Base-by-base conservation (phyloP, 805 yeast species). In the Metschnikowia chrysomelidarum region DNA sequence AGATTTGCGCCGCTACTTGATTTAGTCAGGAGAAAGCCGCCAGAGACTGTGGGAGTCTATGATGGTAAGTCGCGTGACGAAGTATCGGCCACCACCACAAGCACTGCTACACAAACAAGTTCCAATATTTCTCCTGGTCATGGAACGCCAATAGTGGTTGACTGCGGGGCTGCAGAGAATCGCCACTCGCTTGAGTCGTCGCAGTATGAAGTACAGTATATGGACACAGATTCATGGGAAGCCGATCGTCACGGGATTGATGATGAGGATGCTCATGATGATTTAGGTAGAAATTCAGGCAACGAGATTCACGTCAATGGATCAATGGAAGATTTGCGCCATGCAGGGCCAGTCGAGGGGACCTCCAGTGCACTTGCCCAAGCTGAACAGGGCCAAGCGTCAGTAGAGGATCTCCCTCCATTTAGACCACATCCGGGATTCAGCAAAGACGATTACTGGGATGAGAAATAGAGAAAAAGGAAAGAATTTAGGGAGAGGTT, bases 361-460 rank as follows among this genome's bases (percentile, higher is more conserved):
- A n/a, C n/a, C n/a, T n/a, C n/a, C n/a, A n/a, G n/a, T n/a, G n/a
- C n/a, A n/a, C n/a, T n/a, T n/a, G n/a, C n/a, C n/a, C n/a, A n/a
- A n/a, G n/a, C n/a, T n/a, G n/a, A n/a, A n/a, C n/a, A 19, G 22
- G 9, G 22, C 9, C 9, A 19, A 10, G 10, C 9, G 10, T 7
- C 22, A 19, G 22, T 7, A 7, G 36, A 40, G 12, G 45, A 32
- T 19, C 74, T 71, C 1, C 75, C 76, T 9, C 60, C 66, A 2
- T 75, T 75, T 45, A 58, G 58, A 27, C 65, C 68, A 4, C 64
- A 62, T 37, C 70, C 76, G 1, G 77, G 78, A 3, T 75, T 64
- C 46, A 47, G 49, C 11, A 36, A 38, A 6, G 72, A 62, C 4
- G 79, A 74, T 47, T 75, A 75, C 50, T 73, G 73, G 69, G 68